Base-by-base conservation (phyloP, 106 monocot species). In the Chionographis japonica region DNA sequence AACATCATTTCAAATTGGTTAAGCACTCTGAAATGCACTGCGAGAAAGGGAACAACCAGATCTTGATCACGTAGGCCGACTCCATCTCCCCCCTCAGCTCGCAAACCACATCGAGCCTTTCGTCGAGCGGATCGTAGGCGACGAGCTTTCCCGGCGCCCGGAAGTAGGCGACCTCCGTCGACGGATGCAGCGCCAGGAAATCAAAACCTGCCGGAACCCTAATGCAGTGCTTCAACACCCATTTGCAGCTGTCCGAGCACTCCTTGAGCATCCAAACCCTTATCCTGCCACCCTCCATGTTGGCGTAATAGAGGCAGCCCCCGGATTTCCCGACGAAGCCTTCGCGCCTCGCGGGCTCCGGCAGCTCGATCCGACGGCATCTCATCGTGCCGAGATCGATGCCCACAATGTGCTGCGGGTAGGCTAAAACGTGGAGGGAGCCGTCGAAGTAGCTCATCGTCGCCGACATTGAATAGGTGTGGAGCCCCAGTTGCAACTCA, bases 41-140 rank as follows among this genome's bases (percentile, higher is more conserved):
- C 4, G 85, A 69, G 63, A 76, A 89, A 9, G 88, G 81, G 65
- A 85, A 77, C 66, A 81, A 49, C 70, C 81, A 81, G 41, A 85
- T 61, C 56, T 82, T 79, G 62, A 89, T 68, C 15, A 81, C n/a
- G 40, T 81, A 59, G 37, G 75, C 73, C 52, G 38, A 73, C 62
- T 81, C 75, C 68, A 20, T 68, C 70, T 86, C 70, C 39, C 43
- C 58, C 15, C 60, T 56, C 57, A 77, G 52, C 58, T 56, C 61
- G 56, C 76, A 85, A 37, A 51, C 50, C 20, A 63, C 76, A n/a
- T 74, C 76, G 11, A 79, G 2, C 50, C 63, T 75, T 50, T 55
- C 58, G 64, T 64, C 61, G 10, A 66, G 13, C 17, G 74, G 36
- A 77, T 85, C 75, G 61, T 70, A 89, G 20, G 66, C 49, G 37